These are phyloP conservation scores for Sistotremastrum suecicum DNA, from an alignment of 768 basidiomycete species.

Conservation along the genomic window DNA sequence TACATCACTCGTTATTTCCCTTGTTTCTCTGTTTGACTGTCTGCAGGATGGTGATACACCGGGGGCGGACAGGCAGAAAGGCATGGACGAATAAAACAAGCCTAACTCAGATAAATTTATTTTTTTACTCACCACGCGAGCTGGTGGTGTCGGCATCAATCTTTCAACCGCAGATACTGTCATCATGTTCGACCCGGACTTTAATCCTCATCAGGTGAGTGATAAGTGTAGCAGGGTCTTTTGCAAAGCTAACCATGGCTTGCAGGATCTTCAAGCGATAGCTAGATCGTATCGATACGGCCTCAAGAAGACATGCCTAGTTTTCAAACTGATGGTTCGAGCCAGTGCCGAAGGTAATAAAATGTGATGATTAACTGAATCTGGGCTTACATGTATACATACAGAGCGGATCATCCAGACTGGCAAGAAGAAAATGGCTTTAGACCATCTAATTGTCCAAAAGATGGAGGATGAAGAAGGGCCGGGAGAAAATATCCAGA, in stretches of 20 bases:
- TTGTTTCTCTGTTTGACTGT: too few relatives aligned
- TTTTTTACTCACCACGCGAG: too few relatives aligned
- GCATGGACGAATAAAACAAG: too few relatives aligned
- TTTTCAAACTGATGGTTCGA: constrained; percentile 94
- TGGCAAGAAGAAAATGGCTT: constrained; percentile 89
- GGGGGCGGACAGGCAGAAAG: too few relatives aligned
- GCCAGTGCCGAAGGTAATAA: constrained; percentile 79
- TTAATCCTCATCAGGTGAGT: constrained; percentile 87
- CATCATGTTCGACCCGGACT: constrained; percentile 90
- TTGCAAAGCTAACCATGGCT: too few relatives aligned
- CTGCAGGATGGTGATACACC: too few relatives aligned
- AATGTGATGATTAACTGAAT: too few relatives aligned
- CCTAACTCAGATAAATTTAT: too few relatives aligned
- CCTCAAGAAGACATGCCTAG: constrained; percentile 85
- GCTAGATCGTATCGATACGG: constrained; percentile 90
- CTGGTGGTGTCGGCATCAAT: too few relatives aligned
- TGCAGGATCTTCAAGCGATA: constrained; percentile 85
- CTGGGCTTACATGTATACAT: background rate
- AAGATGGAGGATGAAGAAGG: constrained; percentile 83
- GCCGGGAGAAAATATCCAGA: constrained; percentile 66
- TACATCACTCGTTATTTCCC: constrained; percentile 19
- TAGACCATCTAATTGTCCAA: constrained; percentile 93
- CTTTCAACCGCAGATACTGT: constrained; percentile 88
- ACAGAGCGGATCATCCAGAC: constrained; percentile 82
- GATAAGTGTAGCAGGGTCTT: background rate